Evolutionary conservation across 1,284 basidiomycete genomes (phyloP), one percentile per base, ranked within the genome.

Genomic region (Ceratobasidium papillatum): DNA sequence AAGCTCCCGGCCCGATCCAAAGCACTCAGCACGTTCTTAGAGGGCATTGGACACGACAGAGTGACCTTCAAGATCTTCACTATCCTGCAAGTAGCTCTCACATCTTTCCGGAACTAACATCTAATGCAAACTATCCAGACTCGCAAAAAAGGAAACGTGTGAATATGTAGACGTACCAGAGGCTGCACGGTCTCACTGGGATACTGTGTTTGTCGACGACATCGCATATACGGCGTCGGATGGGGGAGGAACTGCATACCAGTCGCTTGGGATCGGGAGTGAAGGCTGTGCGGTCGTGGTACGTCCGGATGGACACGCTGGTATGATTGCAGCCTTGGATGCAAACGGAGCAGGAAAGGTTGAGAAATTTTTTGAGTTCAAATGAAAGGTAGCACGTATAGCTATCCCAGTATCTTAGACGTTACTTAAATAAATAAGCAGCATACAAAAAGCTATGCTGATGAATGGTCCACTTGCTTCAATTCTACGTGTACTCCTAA

Each of bases 241-340:
- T 8, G 65, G 65, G 1, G 86, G 86, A 27, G 87, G 87, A 3
- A 81, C 81, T 32, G 84, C 84, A 8, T 91, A 91, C 78, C 75
- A 79, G 0, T 84, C 85, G 59, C 90, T 87, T 78, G 91, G 91
- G 0, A 84, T 92, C 45, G 82, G 84, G 3, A 77, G 83, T n/a
- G 81, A 82, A 2, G 92, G 91, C 30, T 89, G 86, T 7, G 81
- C 92, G 25, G 87, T 92, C 32, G 84, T 91, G 41, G 87, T 92
- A 17, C 85, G 92, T 43, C 92, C 92, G 2, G 92, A 94, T 78
- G 91, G 91, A 9, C 92, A 92, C 76, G 87, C 94, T 17, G 90
- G 89, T n/a, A n/a, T n/a, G n/a, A n/a, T n/a, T n/a, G n/a, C n/a
- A n/a, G n/a, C n/a, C n/a, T n/a, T n/a, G n/a, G n/a, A n/a, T n/a